Evolutionary conservation across 352 stramenopile species (phyloP).

Genomic region (Phytophthora sp.): DNA sequence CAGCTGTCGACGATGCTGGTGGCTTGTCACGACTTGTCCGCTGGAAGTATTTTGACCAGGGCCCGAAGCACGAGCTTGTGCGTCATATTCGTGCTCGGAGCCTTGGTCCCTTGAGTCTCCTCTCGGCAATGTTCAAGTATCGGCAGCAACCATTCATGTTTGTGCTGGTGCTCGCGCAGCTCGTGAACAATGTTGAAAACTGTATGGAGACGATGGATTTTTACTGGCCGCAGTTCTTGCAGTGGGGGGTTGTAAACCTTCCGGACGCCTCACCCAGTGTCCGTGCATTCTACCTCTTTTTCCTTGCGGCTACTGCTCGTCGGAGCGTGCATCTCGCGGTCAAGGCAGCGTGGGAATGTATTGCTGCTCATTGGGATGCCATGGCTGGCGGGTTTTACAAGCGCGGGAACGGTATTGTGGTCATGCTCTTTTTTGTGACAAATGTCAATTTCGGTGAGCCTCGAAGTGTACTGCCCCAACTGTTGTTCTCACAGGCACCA

Average conservation of each 20-base stretch:
- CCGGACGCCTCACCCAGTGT: conserved; percentile 54
- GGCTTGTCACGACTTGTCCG: conserved; percentile 58
- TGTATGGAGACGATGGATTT: conserved; percentile 67
- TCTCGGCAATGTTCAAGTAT: conserved; percentile 74
- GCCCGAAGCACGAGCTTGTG: conserved; percentile 52
- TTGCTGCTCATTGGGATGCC: conserved; percentile 67
- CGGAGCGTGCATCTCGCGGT: conserved; percentile 63
- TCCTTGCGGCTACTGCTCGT: conserved; percentile 56
- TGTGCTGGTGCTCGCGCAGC: conserved; percentile 63
- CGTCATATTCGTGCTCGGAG: conserved; percentile 45
- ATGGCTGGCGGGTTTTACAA: conserved; percentile 51
- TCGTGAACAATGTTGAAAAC: conserved; percentile 64
- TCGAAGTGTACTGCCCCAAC: conserved; percentile 48
- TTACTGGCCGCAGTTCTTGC: conserved; percentile 74
- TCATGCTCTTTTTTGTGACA: conserved; percentile 70
- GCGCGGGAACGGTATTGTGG: conserved; percentile 53
- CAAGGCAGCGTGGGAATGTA: conserved; percentile 70
- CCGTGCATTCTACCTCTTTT: conserved; percentile 69
- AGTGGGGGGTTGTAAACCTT: conserved; percentile 65
- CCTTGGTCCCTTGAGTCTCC: conserved; percentile 55
- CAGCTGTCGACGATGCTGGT: conserved; percentile 50
- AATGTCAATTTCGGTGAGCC: conserved; percentile 63
- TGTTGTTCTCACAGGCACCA: conserved; percentile 52
- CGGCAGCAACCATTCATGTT: conserved; percentile 75
- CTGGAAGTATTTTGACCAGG: conserved; percentile 62